These are phyloP conservation scores for Elongisporangium anandrum DNA, from an alignment of 352 stramenopile genomes.

Conservation along the genomic window DNA sequence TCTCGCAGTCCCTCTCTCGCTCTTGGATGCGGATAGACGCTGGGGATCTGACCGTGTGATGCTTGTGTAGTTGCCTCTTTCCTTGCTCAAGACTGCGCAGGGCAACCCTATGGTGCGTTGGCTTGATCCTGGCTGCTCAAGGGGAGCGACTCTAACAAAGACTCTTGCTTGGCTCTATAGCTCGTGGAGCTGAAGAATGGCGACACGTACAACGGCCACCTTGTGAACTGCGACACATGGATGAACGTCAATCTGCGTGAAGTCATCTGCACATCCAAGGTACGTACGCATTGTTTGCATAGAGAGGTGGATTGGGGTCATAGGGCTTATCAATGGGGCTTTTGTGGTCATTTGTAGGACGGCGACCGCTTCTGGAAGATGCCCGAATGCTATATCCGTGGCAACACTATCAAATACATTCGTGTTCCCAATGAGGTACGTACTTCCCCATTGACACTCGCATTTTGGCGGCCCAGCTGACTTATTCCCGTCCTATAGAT, in stretches of 20 bases:
- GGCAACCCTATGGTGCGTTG: conserved; percentile 88
- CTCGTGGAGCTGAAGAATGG: conserved; percentile 99
- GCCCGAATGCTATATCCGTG: conserved; percentile 97
- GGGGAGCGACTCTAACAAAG: neutral
- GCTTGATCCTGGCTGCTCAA: neutral
- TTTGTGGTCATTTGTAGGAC: conserved; percentile 52
- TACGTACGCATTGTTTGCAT: conserved; percentile 16
- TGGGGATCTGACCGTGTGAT: conserved; percentile 9
- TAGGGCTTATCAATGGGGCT: neutral
- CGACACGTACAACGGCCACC: conserved; percentile 97
- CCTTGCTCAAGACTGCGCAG: conserved; percentile 94
- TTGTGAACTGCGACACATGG: conserved; percentile 97
- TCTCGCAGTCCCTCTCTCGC: too few relatives aligned
- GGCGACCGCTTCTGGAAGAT: conserved; percentile 98
- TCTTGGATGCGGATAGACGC: conserved; percentile 5
- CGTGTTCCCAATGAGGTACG: conserved; percentile 94
- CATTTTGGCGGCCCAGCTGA: conserved; percentile 1
- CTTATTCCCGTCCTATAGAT: conserved; percentile 30
- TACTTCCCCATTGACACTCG: neutral
- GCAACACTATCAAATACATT: conserved; percentile 99
- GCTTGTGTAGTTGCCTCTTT: conserved; percentile 88
- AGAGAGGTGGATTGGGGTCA: neutral
- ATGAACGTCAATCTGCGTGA: conserved; percentile 99
- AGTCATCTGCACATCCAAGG: conserved; percentile 98
- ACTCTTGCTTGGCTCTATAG: conserved; percentile 19